Conservation (phyloP, 495 filamentous ascomycete genomes). For the Penicillium dipodomyicola region DNA sequence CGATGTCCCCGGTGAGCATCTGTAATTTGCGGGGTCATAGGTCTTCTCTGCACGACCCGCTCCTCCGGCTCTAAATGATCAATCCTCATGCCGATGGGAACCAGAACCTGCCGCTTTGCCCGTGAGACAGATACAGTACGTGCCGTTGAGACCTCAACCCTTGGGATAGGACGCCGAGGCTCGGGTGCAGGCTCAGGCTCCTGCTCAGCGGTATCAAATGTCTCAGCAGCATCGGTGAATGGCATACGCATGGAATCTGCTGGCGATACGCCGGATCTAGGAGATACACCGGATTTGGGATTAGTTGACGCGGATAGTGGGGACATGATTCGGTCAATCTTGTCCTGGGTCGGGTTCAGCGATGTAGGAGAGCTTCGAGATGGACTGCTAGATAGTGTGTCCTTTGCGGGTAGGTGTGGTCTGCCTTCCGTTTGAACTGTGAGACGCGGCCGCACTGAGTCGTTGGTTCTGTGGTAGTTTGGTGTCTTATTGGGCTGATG, state of each 20-base stretch:
- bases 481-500: not conserved
- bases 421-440: slow-evolving; percentile 1
- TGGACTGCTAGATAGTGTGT: slow-evolving; percentile 11
- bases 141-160: slow-evolving; percentile 41
- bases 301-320: slow-evolving; percentile 17
- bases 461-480: not conserved
- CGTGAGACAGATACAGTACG: slow-evolving; percentile 42
- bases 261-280: slow-evolving; percentile 8
- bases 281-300: slow-evolving; percentile 9
- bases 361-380: slow-evolving; percentile 17
- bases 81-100: slow-evolving; percentile 33
- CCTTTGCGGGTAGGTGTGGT: slow-evolving; percentile 15
- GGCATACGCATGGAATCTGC: slow-evolving; percentile 19
- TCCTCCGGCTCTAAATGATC: slow-evolving; percentile 29
- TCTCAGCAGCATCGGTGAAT: slow-evolving; percentile 4
- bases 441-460: not conserved
- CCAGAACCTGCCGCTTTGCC: slow-evolving; percentile 37
- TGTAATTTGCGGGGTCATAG: slow-evolving; percentile 29
- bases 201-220: slow-evolving; percentile 3
- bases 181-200: slow-evolving; percentile 10
- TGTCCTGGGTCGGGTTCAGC: slow-evolving; percentile 11
- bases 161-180: slow-evolving; percentile 18
- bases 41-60: slow-evolving; percentile 26
- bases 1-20: slow-evolving; percentile 34
- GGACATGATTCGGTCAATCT: slow-evolving; percentile 19